Percentiles rank a stretch among this genome's conserved stretches.
Evolutionary conservation across 2,329 filamentous ascomycete species (phyloP).

Genomic region (Arachnomyces sp.): DNA sequence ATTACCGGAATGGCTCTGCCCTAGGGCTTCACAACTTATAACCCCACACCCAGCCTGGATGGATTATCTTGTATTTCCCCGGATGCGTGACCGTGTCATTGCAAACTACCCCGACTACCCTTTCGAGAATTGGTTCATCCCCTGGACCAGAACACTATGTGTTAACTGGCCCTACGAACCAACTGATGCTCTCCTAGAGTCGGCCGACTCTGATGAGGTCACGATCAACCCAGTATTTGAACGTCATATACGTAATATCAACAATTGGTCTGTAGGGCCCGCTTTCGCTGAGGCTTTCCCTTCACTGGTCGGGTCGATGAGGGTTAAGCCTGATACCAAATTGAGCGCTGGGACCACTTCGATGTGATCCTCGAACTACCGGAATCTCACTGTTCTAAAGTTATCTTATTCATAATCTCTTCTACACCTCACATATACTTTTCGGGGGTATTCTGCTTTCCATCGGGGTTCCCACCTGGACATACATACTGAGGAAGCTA

Average conservation of each 20-base stretch:
- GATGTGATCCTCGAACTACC: not conserved
- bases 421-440: too few relatives aligned
- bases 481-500: too few relatives aligned
- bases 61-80: constrained; percentile 72
- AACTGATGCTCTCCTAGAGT: constrained; percentile 57
- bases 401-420: too few relatives aligned
- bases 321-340: constrained; percentile 21
- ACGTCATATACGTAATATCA: constrained; percentile 61
- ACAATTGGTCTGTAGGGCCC: constrained; percentile 74
- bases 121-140: constrained; percentile 77
- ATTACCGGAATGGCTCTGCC: constrained; percentile 64
- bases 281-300: constrained; percentile 61
- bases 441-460: too few relatives aligned
- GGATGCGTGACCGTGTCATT: constrained; percentile 61
- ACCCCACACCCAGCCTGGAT: constrained; percentile 70
- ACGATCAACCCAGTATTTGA: constrained; percentile 84
- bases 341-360: not conserved
- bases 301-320: constrained; percentile 36
- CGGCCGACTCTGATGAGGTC: constrained; percentile 49
- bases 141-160: constrained; percentile 65
- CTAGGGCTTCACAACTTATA: constrained; percentile 57
- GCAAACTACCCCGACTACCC: constrained; percentile 47
- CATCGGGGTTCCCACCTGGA: too few relatives aligned
- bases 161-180: constrained; percentile 80
- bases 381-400: too few relatives aligned